Evolutionary conservation across 129 eudicot species (phyloP), one percentile per base, ranked within the genome.

Genomic region (Artemisia annua): DNA sequence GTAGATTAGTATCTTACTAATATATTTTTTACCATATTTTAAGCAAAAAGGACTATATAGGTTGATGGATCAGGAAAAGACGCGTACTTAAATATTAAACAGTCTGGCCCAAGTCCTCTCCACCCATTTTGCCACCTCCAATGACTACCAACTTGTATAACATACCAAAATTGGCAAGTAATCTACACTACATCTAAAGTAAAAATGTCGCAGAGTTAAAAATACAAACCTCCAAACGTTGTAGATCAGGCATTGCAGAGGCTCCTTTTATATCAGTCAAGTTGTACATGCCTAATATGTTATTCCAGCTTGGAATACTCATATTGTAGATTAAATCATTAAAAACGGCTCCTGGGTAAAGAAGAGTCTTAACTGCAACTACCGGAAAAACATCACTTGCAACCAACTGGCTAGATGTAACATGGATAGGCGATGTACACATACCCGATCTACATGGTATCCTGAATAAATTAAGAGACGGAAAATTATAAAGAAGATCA

Each of bases 371-470:
- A 18, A 93, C 92, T 56, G 84, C 90, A 59, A 91, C 90, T 69
- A 86, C 66, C 54, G 98, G 98, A 68, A 93, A 84, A 60, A 88
- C 63, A 20, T 88, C 98, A 77, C 92, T 90, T 71, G 97, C 89
- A 67, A 89, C 78, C 85, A 93, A 81, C 79, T 93, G 98, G 54
- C 96, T 90, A 75, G 97, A 69, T n/a, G 98, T 90, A 58, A 93
- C 93, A 6, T 93, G 96, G 72, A 93, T 57, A 17, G 98, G 98
- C 8, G 96, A 68, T 44, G 87, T 80, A 81, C 98, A 93, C 84
- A 80, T 84, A 51, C 98, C 98, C 39, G 98, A 84, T 78, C 92
- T 87, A 81, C 98, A 93, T 74, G 91, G 87, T 72, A 93, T 81
- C 87, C 98, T 93, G 89, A 71, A 49, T 61, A 13, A 46, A 75